A percentile compares a stretch with the other conserved stretches of the same genome.
Evolutionary conservation across 306 rosid species (phyloP).

Genomic region (Cyamopsis tetragonoloba): DNA sequence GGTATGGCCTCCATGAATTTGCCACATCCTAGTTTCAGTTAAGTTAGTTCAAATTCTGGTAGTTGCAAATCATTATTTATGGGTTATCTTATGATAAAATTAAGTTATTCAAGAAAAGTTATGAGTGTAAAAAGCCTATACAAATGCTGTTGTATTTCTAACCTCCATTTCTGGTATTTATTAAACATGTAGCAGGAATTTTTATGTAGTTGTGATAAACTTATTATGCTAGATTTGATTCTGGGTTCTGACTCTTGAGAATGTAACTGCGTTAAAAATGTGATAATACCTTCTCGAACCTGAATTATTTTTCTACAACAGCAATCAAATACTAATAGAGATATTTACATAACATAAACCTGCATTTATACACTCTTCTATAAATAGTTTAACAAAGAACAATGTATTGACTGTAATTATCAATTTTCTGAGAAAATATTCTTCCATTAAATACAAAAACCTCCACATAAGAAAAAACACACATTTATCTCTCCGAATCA

Average conservation of each 20-base stretch:
- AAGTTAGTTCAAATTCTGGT: conserved; percentile 9
- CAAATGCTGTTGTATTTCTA: conserved; percentile 15
- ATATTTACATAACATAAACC: too few species aligned
- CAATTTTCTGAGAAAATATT: background rate
- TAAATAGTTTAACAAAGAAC: background rate
- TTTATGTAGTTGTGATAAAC: background rate
- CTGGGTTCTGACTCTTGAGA: too few species aligned
- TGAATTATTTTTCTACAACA: too few species aligned
- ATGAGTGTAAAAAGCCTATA: conserved; percentile 29
- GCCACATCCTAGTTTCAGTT: conserved; percentile 22
- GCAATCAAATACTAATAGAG: too few species aligned
- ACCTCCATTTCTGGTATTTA: background rate
- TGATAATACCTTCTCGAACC: too few species aligned
- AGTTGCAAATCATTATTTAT: conserved; percentile 22
- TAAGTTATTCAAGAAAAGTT: conserved; percentile 17
- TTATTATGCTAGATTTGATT: too few species aligned
- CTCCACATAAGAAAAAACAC: background rate
- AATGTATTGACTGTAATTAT: background rate
- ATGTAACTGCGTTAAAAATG: too few species aligned
- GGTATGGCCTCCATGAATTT: background rate
- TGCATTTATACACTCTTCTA: background rate
- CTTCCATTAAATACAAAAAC: background rate
- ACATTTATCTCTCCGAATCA: background rate
- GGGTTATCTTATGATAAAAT: conserved; percentile 1
- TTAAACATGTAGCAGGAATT: conserved; percentile 16